Base-by-base conservation (phyloP, 2,329 filamentous ascomycete genomes). In the Hypoxylon sp. region DNA sequence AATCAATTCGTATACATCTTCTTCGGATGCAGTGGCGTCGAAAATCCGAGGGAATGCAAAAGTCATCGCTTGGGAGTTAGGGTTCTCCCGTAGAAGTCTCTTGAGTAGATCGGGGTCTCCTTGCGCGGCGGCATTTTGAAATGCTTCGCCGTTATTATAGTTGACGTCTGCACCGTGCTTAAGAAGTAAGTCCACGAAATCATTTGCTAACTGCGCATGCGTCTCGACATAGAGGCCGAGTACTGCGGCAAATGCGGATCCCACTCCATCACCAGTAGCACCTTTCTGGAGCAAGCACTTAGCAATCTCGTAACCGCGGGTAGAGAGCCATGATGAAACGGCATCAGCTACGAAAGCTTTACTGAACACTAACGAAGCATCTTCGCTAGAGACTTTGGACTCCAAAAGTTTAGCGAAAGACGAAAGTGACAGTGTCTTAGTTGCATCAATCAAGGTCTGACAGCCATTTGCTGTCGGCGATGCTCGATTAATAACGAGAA, bases 21-120 rank as follows among this genome's bases (percentile, higher is more conserved):
- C 83, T 63, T 90, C 86, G 2, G 83, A 74, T 0, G 86, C 75
- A 0, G 82, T 80, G 0, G 83, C 83, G 50, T 85, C 83, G 53
- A 91, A 86, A 1, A 91, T 83, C 35, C 81, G 83, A 19, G 87
- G 85, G 58, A 91, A 86, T 0, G 86, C 86, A 63, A 82, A 78
- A 0, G 84, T 84, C 1, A 91, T 76, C 0, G 86, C 81, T 48
- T 83, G 80, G 1, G 83, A 80, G 3, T 82, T 83, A 0, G 88
- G 87, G 8, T 82, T 81, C 58, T 84, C 81, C 3, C 80, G 77
- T 5, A 91, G 79, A 22, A 91, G 80, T 51, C 82, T 79, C 52
- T 77, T 79, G 2, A 88, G 84, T 69, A 90, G 82, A 11, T 81
- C 79, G 4, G 81, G 75, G 53, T 88, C 83, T 5, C 84, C 87